Conservation (phyloP, 2,329 filamentous ascomycete species). For the Paramyrothecium sp. region DNA sequence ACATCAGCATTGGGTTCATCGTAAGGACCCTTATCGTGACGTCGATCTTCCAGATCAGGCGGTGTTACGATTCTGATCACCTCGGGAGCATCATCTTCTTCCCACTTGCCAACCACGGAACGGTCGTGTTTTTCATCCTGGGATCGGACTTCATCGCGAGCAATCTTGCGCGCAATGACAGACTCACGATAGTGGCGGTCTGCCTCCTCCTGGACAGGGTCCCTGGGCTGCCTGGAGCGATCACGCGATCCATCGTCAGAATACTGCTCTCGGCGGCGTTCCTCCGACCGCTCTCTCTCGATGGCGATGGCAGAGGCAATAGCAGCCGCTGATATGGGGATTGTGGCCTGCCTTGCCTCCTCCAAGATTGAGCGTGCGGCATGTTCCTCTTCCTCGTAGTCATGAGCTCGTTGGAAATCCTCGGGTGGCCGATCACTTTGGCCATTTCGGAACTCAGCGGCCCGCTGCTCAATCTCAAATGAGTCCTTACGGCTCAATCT, state of each 20-base stretch:
- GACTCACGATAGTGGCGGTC: constrained; percentile 57
- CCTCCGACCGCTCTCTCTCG: constrained; percentile 34
- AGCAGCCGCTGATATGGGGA: constrained; percentile 45
- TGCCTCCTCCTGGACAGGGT: constrained; percentile 55
- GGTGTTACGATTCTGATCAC: constrained; percentile 53
- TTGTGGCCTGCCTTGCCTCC: constrained; percentile 45
- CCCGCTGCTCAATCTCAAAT: constrained; percentile 40
- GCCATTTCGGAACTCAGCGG: constrained; percentile 25
- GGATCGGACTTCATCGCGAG: constrained; percentile 52
- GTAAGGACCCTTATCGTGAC: constrained; percentile 47
- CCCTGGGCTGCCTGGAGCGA: constrained; percentile 27
- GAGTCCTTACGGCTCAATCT: constrained; percentile 50
- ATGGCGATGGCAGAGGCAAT: constrained; percentile 46
- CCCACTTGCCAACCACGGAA: constrained; percentile 57
- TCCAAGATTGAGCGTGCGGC: constrained; percentile 44
- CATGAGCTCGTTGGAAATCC: constrained; percentile 17
- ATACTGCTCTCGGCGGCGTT: constrained; percentile 28
- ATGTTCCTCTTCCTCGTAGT: constrained; percentile 37
- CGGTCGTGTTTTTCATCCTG: constrained; percentile 49
- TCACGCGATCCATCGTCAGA: constrained; percentile 32
- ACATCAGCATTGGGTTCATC: constrained; percentile 64
- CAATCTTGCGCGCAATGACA: constrained; percentile 51
- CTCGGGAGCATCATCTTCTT: constrained; percentile 31
- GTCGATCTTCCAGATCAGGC: constrained; percentile 45
- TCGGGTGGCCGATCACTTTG: constrained; percentile 12